phyloP scores from a whole-genome alignment of 1,284 basidiomycete species.

The Neonothopanus nambi region DNA sequence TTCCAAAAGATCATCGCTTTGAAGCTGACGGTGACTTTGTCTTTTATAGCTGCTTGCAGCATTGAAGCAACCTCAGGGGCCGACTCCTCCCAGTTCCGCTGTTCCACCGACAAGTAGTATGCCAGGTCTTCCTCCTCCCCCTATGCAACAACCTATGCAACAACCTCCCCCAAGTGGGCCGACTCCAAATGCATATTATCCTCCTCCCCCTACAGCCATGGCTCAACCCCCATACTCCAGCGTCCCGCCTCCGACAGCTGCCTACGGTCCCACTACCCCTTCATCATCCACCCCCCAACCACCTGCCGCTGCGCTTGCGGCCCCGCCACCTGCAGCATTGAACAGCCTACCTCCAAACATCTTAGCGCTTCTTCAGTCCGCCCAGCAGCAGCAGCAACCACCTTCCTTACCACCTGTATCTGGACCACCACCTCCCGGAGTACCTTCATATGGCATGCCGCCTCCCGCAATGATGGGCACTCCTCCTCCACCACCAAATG shows the following conservation, averaged over 20 bases:
- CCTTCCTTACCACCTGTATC: constrained; percentile 36
- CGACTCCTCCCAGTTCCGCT: constrained; percentile 24
- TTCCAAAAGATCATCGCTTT: constrained; percentile 1
- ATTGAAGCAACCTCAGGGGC: constrained; percentile 61
- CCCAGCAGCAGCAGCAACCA: constrained; percentile 41
- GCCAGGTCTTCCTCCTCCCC: constrained; percentile 33
- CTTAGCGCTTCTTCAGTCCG: constrained; percentile 58
- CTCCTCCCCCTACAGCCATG: constrained; percentile 36
- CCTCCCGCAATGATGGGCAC: constrained; percentile 13
- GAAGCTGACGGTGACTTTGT: constrained; percentile 4
- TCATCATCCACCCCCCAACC: constrained; percentile 33
- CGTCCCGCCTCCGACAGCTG: constrained; percentile 28
- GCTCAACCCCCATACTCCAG: constrained; percentile 34
- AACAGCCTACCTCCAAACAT: constrained; percentile 59
- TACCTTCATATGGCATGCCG: constrained; percentile 7
- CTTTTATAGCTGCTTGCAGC: constrained; percentile 67
- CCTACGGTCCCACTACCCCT: constrained; percentile 37
- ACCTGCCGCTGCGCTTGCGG: constrained; percentile 26
- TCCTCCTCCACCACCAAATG: neutral
- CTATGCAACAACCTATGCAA: constrained; percentile 27
- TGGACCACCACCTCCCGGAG: constrained; percentile 24
- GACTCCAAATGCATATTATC: constrained; percentile 40
- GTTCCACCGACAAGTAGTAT: constrained; percentile 31
- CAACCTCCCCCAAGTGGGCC: constrained; percentile 38
- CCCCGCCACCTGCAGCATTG: constrained; percentile 33